Evolutionary conservation across 257 asterid species (phyloP).

Genomic region (Salvia rosmarinus): DNA sequence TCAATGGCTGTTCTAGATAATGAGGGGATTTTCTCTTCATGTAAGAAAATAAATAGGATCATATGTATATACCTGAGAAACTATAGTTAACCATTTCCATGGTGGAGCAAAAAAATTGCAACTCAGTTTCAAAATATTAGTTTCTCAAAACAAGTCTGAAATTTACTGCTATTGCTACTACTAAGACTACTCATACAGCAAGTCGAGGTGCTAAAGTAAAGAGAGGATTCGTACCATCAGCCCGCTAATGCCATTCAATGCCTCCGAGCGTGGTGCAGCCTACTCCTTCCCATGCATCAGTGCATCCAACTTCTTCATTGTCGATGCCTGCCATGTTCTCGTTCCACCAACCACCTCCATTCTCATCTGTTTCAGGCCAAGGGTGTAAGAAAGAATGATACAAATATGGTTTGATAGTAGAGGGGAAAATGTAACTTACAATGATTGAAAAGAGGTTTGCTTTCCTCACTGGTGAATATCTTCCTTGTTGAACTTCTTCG

Average conservation of each 20-base stretch:
- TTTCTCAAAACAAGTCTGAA: constrained; percentile 12
- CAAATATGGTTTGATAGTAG: not conserved
- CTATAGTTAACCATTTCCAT: not conserved
- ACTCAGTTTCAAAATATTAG: constrained; percentile 5
- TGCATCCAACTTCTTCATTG: constrained; percentile 81
- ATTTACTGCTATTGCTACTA: not conserved
- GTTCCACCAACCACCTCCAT: constrained; percentile 93
- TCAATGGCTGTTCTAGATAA: not conserved
- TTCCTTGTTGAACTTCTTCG: constrained; percentile 41
- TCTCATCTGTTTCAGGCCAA: constrained; percentile 58
- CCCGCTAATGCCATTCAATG: constrained; percentile 63
- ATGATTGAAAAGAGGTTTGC: constrained; percentile 61
- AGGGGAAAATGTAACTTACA: constrained; percentile 45
- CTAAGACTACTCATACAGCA: not conserved
- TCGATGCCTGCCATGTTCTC: constrained; percentile 86
- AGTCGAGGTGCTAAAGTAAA: constrained; percentile 14
- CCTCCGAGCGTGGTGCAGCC: constrained; percentile 82
- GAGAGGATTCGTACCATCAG: not conserved
- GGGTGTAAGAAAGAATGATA: not conserved
- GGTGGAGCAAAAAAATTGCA: not conserved
- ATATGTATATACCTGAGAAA: not conserved
- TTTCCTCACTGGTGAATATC: constrained; percentile 38
- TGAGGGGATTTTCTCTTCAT: not conserved
- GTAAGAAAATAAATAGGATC: not conserved
- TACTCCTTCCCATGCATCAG: constrained; percentile 78